Conservation (phyloP, 371 early-diverging fungal genomes). For the Saksenaea vasiformis region DNA sequence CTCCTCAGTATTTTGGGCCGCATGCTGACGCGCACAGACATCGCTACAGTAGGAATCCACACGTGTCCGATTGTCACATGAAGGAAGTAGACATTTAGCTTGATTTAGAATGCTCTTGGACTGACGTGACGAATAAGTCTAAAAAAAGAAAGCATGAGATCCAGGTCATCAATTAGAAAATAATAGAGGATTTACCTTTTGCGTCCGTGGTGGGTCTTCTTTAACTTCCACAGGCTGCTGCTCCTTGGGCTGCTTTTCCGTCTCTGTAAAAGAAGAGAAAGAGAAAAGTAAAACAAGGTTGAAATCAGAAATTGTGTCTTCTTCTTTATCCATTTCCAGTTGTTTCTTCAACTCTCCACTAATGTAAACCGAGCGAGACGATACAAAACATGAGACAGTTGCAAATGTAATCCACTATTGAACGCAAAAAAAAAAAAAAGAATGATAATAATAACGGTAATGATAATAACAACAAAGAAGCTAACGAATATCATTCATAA, state of each 20-base stretch:
- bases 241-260: neutral
- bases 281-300: neutral
- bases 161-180: neutral
- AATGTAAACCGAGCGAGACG: slow-evolving; percentile 1
- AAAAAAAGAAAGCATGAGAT: neutral
- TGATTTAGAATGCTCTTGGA: slow-evolving; percentile 14
- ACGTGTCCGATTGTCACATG: slow-evolving; percentile 39
- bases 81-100: slow-evolving; percentile 31
- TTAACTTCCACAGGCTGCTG: neutral
- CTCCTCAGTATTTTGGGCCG: slow-evolving; percentile 6
- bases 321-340: neutral
- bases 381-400: neutral
- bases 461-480: no score
- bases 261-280: neutral
- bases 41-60: slow-evolving; percentile 49
- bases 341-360: neutral
- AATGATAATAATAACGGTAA: neutral
- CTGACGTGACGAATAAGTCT: slow-evolving; percentile 17
- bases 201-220: neutral
- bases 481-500: neutral
- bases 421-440: neutral
- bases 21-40: slow-evolving; percentile 35
- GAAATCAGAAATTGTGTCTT: neutral
- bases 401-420: neutral
- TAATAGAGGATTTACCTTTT: neutral